Percentiles rank a stretch among this genome's conserved stretches.
Conservation (phyloP, 495 filamentous ascomycete genomes). For the Corynascus novoguineensis region DNA sequence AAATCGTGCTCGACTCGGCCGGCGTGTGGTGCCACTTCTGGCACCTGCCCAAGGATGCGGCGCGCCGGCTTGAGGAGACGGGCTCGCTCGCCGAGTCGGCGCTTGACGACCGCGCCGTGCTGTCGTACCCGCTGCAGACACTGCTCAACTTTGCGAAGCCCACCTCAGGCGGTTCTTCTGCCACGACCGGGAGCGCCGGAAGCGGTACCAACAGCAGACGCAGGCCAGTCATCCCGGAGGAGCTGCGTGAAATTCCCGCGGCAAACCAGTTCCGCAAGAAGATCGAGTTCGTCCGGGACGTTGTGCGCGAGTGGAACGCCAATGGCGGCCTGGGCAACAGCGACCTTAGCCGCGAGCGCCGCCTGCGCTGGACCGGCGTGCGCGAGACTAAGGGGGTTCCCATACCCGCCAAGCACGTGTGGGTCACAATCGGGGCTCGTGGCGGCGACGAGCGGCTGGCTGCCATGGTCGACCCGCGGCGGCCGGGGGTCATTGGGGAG, state of each 20-base stretch:
- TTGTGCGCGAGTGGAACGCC: slow-evolving; percentile 66
- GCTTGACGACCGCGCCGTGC: slow-evolving; percentile 53
- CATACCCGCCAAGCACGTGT: slow-evolving; percentile 62
- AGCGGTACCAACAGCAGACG: slow-evolving; percentile 10
- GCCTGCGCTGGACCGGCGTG: slow-evolving; percentile 62
- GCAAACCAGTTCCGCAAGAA: slow-evolving; percentile 79
- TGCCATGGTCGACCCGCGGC: slow-evolving; percentile 48
- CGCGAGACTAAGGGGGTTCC: slow-evolving; percentile 58
- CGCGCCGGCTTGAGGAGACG: slow-evolving; percentile 53
- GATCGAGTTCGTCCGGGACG: slow-evolving; percentile 64
- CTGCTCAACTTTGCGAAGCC: slow-evolving; percentile 49
- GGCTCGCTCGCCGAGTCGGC: slow-evolving; percentile 62
- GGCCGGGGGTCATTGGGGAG: slow-evolving; percentile 40
- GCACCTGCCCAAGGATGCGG: slow-evolving; percentile 67
- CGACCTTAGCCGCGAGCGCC: slow-evolving; percentile 42
- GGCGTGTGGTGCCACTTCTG: slow-evolving; percentile 80
- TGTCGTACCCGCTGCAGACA: slow-evolving; percentile 57
- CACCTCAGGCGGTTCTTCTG: slow-evolving; percentile 29
- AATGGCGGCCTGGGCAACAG: slow-evolving; percentile 64
- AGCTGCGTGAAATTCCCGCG: slow-evolving; percentile 56
- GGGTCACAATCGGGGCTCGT: slow-evolving; percentile 75
- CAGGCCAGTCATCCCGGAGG: slow-evolving; percentile 51
- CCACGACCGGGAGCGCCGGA: not conserved
- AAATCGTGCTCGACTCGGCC: slow-evolving; percentile 71
- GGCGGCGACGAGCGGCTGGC: slow-evolving; percentile 59